Evolutionary conservation across 1,139 yeast species (phyloP), one percentile per base, ranked within the genome.

Genomic region (Chernovozyma sophiae-reginae): DNA sequence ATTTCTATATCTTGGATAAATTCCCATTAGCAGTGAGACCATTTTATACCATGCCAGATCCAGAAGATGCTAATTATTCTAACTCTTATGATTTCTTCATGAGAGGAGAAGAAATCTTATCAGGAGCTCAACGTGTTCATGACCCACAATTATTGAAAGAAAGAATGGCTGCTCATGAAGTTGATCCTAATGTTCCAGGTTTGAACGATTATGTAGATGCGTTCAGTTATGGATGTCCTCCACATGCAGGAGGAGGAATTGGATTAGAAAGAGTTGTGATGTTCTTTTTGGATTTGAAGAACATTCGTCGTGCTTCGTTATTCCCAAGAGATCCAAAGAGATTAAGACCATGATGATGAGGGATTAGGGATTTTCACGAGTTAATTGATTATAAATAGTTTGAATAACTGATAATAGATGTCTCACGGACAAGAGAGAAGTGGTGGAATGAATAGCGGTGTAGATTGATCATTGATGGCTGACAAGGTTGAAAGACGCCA

Each of bases 171-270:
- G 83, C 72, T 33, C 96, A 85, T 55, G 97, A 78, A 33, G 81
- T 94, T 40, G 86, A 86, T 58, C 87, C 96, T 43, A 67, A 66
- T 39, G 76, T 76, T 45, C 85, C 89, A 25, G 97, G 97, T 46
- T 71, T 90, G 55, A 74, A 75, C 57, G 97, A 94, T 59, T 92
- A 94, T 64, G 83, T 87, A 44, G 90, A 90, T 47, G 95, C 96
- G 16, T 92, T 94, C 72, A 70, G 77, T 33, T 90, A 84, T 59
- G 99, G 97, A 16, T 92, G 97, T 74, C 82, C 96, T 47, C 98
- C 99, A 35, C 99, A 92, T 55, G 99, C 96, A 19, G 99, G 99
- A 62, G 99, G 98, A 69, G 99, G 99, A 67, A 92, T 92, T 60
- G 99, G 99, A 53, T 72, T 92, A 49, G 99, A 92, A 70, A 86